Conservation (phyloP, 2,329 filamentous ascomycete genomes). For the Cercospora sp. region DNA sequence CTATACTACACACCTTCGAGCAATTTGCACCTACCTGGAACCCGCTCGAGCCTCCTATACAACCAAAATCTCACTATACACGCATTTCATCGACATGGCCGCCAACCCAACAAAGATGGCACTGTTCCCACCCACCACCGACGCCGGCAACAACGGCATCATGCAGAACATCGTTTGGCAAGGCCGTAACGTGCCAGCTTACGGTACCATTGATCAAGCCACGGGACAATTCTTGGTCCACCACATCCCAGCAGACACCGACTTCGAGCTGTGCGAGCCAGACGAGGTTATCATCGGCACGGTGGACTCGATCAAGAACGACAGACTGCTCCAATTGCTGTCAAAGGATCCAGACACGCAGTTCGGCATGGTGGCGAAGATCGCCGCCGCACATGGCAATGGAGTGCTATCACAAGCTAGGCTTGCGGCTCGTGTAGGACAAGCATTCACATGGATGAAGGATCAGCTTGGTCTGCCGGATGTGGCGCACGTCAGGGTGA, state of each 20-base stretch:
- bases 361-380: not conserved
- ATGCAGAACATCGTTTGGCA: not conserved
- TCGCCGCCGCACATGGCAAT: not conserved
- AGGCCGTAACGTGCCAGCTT: not conserved
- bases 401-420: not conserved
- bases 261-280: not conserved
- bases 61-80: not conserved
- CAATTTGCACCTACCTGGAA: not conserved
- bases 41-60: not conserved
- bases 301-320: not conserved
- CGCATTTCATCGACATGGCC: not conserved
- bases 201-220: not conserved
- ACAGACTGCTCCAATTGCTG: not conserved
- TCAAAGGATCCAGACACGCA: not conserved
- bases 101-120: not conserved
- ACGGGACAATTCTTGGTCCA: not conserved
- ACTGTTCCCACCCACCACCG: not conserved
- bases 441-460: not conserved
- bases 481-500: not conserved
- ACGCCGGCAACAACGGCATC: not conserved
- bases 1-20: not conserved
- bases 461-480: not conserved
- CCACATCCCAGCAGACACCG: not conserved
- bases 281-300: not conserved
- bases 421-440: not conserved